phyloP scores from a whole-genome alignment of 805 yeast species.

The Saccharomycopsis lassenensis region DNA sequence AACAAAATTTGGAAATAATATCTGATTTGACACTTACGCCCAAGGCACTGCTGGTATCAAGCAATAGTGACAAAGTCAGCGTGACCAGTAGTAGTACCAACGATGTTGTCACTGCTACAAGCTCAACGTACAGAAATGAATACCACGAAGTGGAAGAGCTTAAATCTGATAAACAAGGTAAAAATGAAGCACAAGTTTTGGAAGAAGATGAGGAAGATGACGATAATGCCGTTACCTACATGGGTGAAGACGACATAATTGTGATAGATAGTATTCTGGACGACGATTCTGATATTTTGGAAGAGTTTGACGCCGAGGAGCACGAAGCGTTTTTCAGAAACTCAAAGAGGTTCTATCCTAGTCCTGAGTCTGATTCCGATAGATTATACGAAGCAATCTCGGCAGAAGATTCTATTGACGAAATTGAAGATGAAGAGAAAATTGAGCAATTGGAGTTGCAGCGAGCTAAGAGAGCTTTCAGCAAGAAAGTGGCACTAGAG shows the following conservation, averaged over 20 bases:
- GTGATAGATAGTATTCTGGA: constrained; percentile 1
- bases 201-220: neutral
- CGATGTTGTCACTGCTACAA: neutral
- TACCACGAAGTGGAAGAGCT: no score
- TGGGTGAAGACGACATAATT: constrained; percentile 6
- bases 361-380: constrained; percentile 5
- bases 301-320: constrained; percentile 25
- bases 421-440: neutral
- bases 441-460: no score
- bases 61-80: no score
- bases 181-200: neutral
- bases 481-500: no score
- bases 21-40: no score
- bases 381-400: neutral
- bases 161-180: no score
- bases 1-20: no score
- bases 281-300: constrained; percentile 27
- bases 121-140: no score
- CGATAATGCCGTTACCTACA: neutral
- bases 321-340: no score
- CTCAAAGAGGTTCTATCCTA: constrained; percentile 15
- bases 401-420: neutral
- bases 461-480: no score
- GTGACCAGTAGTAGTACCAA: neutral
- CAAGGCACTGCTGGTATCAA: no score